phyloP scores from a whole-genome alignment of 495 filamentous ascomycete genomes.

The Parmelia sp. region DNA sequence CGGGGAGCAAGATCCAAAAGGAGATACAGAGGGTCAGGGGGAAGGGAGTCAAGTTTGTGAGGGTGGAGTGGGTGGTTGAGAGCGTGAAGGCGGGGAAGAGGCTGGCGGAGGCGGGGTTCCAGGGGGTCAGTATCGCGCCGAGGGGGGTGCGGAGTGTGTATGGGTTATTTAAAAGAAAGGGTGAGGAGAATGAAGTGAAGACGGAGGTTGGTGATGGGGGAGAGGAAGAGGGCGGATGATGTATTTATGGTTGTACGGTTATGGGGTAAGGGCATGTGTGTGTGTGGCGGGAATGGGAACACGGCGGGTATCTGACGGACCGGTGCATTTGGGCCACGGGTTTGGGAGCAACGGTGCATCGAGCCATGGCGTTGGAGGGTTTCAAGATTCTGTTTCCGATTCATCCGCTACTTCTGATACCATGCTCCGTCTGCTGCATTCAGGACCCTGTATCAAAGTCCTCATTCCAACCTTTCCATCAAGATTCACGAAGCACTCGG shows the following conservation, averaged over 20 bases:
- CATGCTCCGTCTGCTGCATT: not conserved
- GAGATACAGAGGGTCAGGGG: conserved; percentile 63
- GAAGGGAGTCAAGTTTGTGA: conserved; percentile 69
- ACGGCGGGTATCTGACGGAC: too few species aligned
- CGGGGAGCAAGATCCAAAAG: conserved; percentile 74
- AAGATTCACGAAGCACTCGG: too few species aligned
- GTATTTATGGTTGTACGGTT: not conserved
- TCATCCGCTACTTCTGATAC: not conserved
- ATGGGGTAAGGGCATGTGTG: too few species aligned
- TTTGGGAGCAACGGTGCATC: not conserved
- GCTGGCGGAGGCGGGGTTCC: conserved; percentile 67
- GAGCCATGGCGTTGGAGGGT: not conserved
- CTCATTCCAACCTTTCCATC: too few species aligned
- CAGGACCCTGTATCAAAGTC: not conserved
- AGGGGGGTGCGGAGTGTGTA: conserved; percentile 58
- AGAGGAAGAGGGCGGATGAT: not conserved
- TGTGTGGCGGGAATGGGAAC: too few species aligned
- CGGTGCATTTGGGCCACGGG: too few species aligned
- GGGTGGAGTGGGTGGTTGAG: conserved; percentile 61
- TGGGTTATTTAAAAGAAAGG: conserved; percentile 38
- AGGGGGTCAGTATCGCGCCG: conserved; percentile 50
- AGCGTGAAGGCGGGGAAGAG: conserved; percentile 66
- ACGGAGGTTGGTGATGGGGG: not conserved
- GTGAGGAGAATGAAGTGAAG: not conserved
- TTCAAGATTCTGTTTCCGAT: not conserved